Percentiles rank a stretch among this genome's conserved stretches.
Evolutionary conservation across 1,139 yeast species (phyloP).

Genomic region (Geotrichum histeridarum): DNA sequence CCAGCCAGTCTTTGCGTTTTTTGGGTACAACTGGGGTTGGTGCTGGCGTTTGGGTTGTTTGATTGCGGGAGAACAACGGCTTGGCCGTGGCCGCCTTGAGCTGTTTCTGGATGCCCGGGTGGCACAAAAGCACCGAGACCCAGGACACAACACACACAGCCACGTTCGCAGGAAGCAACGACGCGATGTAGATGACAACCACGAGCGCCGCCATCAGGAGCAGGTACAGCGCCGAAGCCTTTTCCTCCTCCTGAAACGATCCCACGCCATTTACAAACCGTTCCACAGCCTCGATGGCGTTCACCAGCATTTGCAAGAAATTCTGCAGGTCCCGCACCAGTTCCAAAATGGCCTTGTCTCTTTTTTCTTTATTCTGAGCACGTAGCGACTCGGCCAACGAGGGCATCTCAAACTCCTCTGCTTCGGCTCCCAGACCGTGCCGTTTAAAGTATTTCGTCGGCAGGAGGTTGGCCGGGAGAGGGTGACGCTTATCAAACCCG

Average conservation of each 20-base stretch:
- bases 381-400: constrained; percentile 14
- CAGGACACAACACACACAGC: constrained; percentile 53
- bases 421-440: constrained; percentile 2
- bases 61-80: neutral
- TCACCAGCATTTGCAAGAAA: constrained; percentile 52
- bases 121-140: constrained; percentile 30
- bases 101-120: constrained; percentile 31
- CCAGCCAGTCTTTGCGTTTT: constrained; percentile 20
- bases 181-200: constrained; percentile 50
- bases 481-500: constrained; percentile 68
- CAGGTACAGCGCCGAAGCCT: constrained; percentile 53
- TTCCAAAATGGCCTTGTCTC: constrained; percentile 36
- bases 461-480: constrained; percentile 21
- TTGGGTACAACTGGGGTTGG: neutral
- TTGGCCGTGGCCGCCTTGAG: constrained; percentile 26
- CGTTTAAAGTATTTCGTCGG: constrained; percentile 19
- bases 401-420: constrained; percentile 1
- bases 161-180: constrained; percentile 63
- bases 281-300: constrained; percentile 51
- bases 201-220: constrained; percentile 45
- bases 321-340: constrained; percentile 62
- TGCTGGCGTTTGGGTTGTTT: neutral
- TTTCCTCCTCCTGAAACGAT: constrained; percentile 65
- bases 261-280: constrained; percentile 57
- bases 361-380: constrained; percentile 8